Evolutionary conservation across 345 rosid species (phyloP).

Genomic region (Eucalyptus virginea): DNA sequence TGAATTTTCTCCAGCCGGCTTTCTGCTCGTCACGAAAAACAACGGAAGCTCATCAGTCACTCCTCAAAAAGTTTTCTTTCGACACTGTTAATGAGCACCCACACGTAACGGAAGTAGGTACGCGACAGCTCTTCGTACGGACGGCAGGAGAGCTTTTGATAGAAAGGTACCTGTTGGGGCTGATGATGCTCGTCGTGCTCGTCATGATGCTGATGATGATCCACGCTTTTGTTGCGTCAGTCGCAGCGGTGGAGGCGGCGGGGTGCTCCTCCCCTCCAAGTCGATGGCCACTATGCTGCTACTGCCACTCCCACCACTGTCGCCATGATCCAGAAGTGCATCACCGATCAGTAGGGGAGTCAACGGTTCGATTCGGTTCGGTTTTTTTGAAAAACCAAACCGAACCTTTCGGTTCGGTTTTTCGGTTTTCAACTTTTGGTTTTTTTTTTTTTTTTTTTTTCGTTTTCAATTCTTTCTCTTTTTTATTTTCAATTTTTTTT

Average conservation of each 20-base stretch:
- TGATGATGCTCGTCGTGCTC: neutral
- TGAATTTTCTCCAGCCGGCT: slow-evolving; percentile 13
- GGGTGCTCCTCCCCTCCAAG: neutral
- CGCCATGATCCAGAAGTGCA: neutral
- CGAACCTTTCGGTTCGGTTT: too few species aligned
- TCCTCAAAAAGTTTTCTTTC: neutral
- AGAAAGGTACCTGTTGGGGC: neutral
- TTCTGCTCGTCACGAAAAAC: neutral
- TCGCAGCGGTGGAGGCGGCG: neutral
- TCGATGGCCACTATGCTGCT: slow-evolving; percentile 20
- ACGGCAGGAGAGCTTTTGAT: neutral
- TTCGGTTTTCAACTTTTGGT: too few species aligned
- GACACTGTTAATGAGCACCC: neutral
- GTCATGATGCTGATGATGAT: neutral
- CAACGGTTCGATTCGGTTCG: too few species aligned
- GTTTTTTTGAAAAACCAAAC: too few species aligned
- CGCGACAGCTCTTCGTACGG: neutral
- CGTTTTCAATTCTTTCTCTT: too few species aligned
- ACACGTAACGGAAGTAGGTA: neutral
- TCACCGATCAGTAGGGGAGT: neutral
- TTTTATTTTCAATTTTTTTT: too few species aligned
- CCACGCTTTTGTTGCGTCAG: neutral
- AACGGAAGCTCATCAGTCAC: neutral
- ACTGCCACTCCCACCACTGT: neutral
- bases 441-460: too few species aligned